Evolutionary conservation across 768 basidiomycete species (phyloP).

Genomic region (Trametes meyenii): DNA sequence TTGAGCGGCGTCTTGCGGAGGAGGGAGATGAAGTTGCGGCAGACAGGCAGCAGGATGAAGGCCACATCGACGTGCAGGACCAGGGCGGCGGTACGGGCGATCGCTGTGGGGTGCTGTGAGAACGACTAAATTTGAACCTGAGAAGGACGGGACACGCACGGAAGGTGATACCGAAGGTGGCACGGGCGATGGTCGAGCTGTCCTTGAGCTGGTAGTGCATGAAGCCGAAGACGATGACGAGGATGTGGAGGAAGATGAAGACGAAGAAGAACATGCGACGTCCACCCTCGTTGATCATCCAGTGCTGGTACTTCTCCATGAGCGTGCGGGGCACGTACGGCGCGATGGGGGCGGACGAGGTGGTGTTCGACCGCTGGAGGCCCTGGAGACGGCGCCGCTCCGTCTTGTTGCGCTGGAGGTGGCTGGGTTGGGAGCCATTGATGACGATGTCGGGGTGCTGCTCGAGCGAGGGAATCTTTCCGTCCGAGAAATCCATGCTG

Average conservation of each 20-base stretch:
- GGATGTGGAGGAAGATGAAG: conserved; percentile 80
- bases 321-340: conserved; percentile 44
- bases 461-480: conserved; percentile 45
- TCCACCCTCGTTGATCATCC: conserved; percentile 95
- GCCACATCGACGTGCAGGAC: conserved; percentile 90
- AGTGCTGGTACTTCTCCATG: conserved; percentile 58
- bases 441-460: conserved; percentile 49
- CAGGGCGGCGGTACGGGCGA: conserved; percentile 87
- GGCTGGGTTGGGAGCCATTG: conserved; percentile 38
- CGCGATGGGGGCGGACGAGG: conserved; percentile 29
- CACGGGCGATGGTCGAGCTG: conserved; percentile 66
- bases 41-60: conserved; percentile 93
- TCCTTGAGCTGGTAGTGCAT: conserved; percentile 82
- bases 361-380: conserved; percentile 65
- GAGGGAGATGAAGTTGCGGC: conserved; percentile 91
- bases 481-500: conserved; percentile 72
- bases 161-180: conserved; percentile 75
- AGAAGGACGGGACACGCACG: conserved; percentile 46
- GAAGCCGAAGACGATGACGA: conserved; percentile 78
- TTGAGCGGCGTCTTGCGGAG: conserved; percentile 86
- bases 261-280: conserved; percentile 74
- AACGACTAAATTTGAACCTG: background rate
- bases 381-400: conserved; percentile 86
- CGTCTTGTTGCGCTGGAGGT: conserved; percentile 83
- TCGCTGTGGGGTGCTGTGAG: conserved; percentile 48